phyloP scores from a whole-genome alignment of 1,284 basidiomycete genomes.

The Heterobasidion occidentale region DNA sequence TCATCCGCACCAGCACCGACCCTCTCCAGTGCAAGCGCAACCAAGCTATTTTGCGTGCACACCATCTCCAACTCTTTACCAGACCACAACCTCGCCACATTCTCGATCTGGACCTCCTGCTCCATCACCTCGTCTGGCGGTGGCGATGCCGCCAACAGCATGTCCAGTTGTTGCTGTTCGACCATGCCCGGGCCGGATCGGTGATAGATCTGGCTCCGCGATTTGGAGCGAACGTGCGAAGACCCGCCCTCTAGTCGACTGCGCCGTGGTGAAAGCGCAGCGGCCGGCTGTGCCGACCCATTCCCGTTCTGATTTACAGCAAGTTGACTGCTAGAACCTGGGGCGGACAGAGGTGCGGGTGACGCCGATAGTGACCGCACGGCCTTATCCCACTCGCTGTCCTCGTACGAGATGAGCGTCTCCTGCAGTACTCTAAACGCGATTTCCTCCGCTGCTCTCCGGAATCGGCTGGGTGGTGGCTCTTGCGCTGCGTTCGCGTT shows the following conservation, averaged over 20 bases:
- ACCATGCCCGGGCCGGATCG: slow-evolving; percentile 50
- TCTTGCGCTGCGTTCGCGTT: slow-evolving; percentile 24
- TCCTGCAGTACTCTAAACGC: slow-evolving; percentile 81
- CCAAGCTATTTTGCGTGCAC: slow-evolving; percentile 66
- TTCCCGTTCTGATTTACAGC: slow-evolving; percentile 8
- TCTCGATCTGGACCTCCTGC: slow-evolving; percentile 25
- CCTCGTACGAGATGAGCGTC: slow-evolving; percentile 46
- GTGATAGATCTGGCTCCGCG: slow-evolving; percentile 60
- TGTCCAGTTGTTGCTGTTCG: slow-evolving; percentile 41
- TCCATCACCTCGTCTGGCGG: slow-evolving; percentile 22
- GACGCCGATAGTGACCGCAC: slow-evolving; percentile 18
- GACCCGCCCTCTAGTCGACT: slow-evolving; percentile 7
- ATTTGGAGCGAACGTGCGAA: slow-evolving; percentile 53
- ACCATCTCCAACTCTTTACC: slow-evolving; percentile 59
- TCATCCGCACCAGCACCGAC: slow-evolving; percentile 1
- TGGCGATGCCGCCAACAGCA: slow-evolving; percentile 16
- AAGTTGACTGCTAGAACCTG: neutral
- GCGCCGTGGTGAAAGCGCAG: slow-evolving; percentile 8
- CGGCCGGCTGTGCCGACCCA: slow-evolving; percentile 4
- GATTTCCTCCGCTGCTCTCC: slow-evolving; percentile 60
- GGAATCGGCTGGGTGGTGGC: slow-evolving; percentile 36
- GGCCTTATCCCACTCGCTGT: slow-evolving; percentile 11
- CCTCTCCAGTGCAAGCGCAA: slow-evolving; percentile 26
- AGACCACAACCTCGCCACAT: slow-evolving; percentile 51
- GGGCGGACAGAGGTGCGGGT: slow-evolving; percentile 13